Conservation (phyloP, 2,329 filamentous ascomycete genomes). For the Aspergillus sp. region DNA sequence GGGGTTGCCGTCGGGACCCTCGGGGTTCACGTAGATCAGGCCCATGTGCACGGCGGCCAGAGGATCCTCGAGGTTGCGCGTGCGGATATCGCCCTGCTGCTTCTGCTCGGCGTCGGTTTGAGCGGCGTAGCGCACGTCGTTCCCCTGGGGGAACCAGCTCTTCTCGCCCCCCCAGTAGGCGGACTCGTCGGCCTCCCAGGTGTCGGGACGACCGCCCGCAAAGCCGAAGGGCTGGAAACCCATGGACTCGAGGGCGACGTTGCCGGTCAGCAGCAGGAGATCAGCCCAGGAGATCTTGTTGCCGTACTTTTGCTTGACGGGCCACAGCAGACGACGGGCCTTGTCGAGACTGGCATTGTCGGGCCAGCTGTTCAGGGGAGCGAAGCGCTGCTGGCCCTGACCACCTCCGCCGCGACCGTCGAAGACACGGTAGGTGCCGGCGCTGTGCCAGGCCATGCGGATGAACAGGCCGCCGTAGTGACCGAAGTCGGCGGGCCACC, state of each 20-base stretch:
- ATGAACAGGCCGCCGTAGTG: conserved; percentile 80
- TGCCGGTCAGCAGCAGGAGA: conserved; percentile 68
- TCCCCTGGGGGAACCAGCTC: conserved; percentile 65
- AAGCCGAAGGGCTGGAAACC: conserved; percentile 73
- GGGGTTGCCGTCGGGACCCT: conserved; percentile 71
- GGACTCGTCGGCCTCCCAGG: conserved; percentile 73
- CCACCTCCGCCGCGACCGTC: conserved; percentile 76
- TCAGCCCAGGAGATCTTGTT: conserved; percentile 81
- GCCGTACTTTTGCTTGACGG: conserved; percentile 82
- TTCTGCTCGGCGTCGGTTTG: conserved; percentile 45
- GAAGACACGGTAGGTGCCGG: conserved; percentile 73
- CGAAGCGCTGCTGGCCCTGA: conserved; percentile 74
- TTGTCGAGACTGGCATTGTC: conserved; percentile 79
- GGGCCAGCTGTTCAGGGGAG: conserved; percentile 79
- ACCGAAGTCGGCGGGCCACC: conserved; percentile 80
- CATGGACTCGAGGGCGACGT: conserved; percentile 76
- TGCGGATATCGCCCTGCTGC: conserved; percentile 14
- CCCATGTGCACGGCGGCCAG: conserved; percentile 71
- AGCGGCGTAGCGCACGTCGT: conserved; percentile 64
- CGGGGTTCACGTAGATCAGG: conserved; percentile 79
- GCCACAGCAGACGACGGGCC: conserved; percentile 75
- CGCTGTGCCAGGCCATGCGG: conserved; percentile 78
- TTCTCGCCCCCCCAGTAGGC: conserved; percentile 75
- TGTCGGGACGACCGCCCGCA: conserved; percentile 68
- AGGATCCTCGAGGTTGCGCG: conserved; percentile 66